Base-by-base conservation (phyloP, 768 basidiomycete genomes). In the Termitomyces sp. region DNA sequence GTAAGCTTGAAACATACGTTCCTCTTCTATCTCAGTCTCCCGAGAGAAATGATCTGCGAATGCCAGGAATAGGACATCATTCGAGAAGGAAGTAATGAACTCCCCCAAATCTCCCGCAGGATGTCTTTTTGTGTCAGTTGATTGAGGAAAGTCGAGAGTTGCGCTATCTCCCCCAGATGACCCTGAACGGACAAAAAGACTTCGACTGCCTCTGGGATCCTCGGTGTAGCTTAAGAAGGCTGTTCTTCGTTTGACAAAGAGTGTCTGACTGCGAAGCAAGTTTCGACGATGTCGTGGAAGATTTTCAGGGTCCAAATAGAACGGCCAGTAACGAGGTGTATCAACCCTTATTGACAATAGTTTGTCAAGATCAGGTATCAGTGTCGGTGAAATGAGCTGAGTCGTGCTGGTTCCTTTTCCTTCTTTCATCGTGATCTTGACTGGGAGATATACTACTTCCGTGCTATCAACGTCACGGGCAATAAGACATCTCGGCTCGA, bases 321-420 rank as follows among this genome's bases (percentile, higher is more conserved):
- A 90, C 0, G 95, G 89, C 92, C 93, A 97, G 71, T 99, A 98
- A 5, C 97, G 85, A 16, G 94, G 95, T 0, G 93, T 97, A 66
- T 98, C 95, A 24, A 95, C 87, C 46, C 89, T 80, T 64, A 99
- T 88, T 4, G 91, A 88, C 46, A 86, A 74, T 14, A 98, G 78
- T 57, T 82, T 85, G 67, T 91, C 86, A 61, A 98, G 82, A 61
- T 95, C 90, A 0, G 95, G 94, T 59, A 97, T 89, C 4, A 98
- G 81, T 0, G 96, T 96, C 0, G 97, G 97, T 0, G 94, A 91
- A 56, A 95, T 93, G 47, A 97, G 77, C 62, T 90, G 88, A 1
- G 88, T 86, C 14, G 84, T 81, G n/a, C 86, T 85, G 13, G 76
- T 72, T 24, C 80, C 81, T 32, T 78, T 76, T 13, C 80, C 83